Evolutionary conservation across 345 rosid genomes (phyloP), one percentile per base, ranked within the genome.

Genomic region (Rhizophora mangle): DNA sequence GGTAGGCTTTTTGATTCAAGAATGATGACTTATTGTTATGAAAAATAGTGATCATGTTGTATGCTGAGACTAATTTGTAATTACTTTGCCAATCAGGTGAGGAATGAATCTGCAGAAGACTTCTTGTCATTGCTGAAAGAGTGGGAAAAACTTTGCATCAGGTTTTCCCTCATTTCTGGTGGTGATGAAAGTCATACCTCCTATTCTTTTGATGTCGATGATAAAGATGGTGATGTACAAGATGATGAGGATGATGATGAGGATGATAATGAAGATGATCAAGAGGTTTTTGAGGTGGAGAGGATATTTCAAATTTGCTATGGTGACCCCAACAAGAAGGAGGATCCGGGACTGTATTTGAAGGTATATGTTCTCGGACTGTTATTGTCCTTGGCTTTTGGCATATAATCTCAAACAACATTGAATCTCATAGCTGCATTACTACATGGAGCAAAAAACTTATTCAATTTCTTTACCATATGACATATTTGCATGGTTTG

Each of bases 31-130:
- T 21, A 11, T 43, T 11, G 4, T 43, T 43, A 3, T 43, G 49
- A 43, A 43, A 19, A 1, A 43, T 43, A 43, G 13, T 15, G 13
- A 43, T 43, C 15, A 43, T 43, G 47, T 43, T 43, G 18, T 15
- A 13, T 39, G 0, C 16, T 43, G 18, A 43, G 16, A 43, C 49
- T 43, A 43, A 43, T 43, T 7, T 19, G 26, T 11, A 4, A 22
- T 34, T 9, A 30, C 11, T 43, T 15, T 56, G 30, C 16, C 4
- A 46, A 68, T 72, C 62, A 90, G 96, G 96, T 92, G 20, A 76
- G 96, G 62, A 88, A 89, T 67, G 91, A 82, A 70, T 6, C 88
- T 2, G 87, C 87, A 6, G 92, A 83, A 46, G 82, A 92, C 49
- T 92, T 88, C 69, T 62, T 88, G 15, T 62, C 62, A 8, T 31